phyloP scores from a whole-genome alignment of 495 filamentous ascomycete genomes.

The Pyrenula aspistea region DNA sequence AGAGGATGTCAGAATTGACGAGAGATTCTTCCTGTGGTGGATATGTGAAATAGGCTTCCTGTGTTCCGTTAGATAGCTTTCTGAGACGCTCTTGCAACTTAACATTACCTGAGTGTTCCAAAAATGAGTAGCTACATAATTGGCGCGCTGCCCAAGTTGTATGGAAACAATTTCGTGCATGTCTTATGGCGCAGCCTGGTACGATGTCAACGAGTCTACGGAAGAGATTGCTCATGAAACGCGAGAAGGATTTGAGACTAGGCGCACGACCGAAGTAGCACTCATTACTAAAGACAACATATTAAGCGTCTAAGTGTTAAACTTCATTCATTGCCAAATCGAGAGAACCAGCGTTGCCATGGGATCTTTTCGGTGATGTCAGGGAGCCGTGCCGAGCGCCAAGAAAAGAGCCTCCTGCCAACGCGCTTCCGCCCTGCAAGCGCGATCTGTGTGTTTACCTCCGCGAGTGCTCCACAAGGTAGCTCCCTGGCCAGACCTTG shows the following conservation, averaged over 20 bases:
- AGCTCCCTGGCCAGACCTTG: not conserved
- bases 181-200: too few relatives aligned
- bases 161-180: conserved; percentile 97
- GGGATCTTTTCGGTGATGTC: too few relatives aligned
- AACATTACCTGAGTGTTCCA: conserved; percentile 79
- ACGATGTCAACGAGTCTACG: too few relatives aligned
- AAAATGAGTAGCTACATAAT: conserved; percentile 94
- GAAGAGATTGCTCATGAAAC: too few relatives aligned
- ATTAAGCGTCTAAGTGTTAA: too few relatives aligned
- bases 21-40: conserved; percentile 50
- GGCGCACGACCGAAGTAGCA: too few relatives aligned
- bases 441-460: not conserved
- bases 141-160: conserved; percentile 84
- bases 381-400: not conserved
- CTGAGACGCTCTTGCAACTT: not conserved
- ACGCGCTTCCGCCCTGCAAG: not conserved
- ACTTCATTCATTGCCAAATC: too few relatives aligned
- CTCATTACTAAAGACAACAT: too few relatives aligned
- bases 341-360: too few relatives aligned
- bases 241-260: too few relatives aligned
- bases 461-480: not conserved
- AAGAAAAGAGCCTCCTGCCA: not conserved
- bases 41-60: conserved; percentile 99
- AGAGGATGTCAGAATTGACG: conserved; percentile 87
- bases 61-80: conserved; percentile 12